phyloP scores from a whole-genome alignment of 306 rosid genomes.

The Styphnolobium japonicum region DNA sequence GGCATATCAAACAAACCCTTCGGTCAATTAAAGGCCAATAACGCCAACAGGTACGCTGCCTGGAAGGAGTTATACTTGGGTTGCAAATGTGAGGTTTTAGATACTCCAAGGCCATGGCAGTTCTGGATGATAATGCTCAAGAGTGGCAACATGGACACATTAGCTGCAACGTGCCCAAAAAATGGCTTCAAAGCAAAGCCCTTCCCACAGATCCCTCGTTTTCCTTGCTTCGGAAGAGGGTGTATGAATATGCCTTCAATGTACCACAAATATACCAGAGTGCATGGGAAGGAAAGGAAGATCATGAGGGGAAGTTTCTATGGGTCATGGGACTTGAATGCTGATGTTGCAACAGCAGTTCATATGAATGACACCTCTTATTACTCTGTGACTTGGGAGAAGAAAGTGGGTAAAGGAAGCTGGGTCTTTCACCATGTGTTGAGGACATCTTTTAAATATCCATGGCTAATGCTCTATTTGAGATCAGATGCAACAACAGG shows the following conservation, averaged over 20 bases:
- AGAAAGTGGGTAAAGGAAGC: conserved; percentile 46
- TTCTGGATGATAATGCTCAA: conserved; percentile 74
- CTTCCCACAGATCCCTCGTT: conserved; percentile 33
- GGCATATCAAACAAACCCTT: background rate
- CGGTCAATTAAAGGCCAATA: background rate
- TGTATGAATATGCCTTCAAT: conserved; percentile 62
- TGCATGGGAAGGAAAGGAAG: conserved; percentile 1
- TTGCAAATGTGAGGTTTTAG: conserved; percentile 41
- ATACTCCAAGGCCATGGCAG: conserved; percentile 52
- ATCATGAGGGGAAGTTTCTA: conserved; percentile 44
- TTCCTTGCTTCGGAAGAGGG: conserved; percentile 60
- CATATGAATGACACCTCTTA: conserved; percentile 36
- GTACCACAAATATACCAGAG: conserved; percentile 41
- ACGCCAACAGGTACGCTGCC: conserved; percentile 32
- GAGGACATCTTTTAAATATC: conserved; percentile 58
- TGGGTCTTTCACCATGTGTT: conserved; percentile 57
- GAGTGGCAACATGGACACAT: conserved; percentile 63
- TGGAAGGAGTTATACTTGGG: conserved; percentile 52
- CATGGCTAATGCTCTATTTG: conserved; percentile 67
- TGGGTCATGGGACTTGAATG: conserved; percentile 56
- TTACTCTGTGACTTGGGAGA: conserved; percentile 53
- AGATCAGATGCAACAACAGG: conserved; percentile 62
- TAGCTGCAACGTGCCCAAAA: conserved; percentile 52
- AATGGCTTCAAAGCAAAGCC: conserved; percentile 45
- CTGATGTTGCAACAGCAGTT: conserved; percentile 12